phyloP scores from a whole-genome alignment of 805 yeast species.

The Ogataea pini region DNA sequence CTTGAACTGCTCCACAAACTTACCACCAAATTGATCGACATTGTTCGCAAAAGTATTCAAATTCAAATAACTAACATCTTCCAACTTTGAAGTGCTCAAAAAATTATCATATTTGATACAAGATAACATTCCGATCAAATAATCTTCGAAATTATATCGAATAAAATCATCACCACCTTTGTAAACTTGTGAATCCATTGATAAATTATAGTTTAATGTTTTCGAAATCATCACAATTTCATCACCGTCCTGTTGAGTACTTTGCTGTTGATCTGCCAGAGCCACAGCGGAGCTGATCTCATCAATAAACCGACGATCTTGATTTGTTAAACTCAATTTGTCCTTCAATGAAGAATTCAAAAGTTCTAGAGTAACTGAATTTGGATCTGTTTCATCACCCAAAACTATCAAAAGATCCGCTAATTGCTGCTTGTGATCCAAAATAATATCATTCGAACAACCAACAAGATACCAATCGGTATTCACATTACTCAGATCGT shows the following conservation, averaged over 20 bases:
- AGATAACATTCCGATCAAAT: constrained; percentile 72
- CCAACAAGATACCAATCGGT: constrained; percentile 76
- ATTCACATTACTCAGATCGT: constrained; percentile 58
- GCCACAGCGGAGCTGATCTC: constrained; percentile 52
- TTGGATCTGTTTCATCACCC: constrained; percentile 41
- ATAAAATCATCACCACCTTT: constrained; percentile 86
- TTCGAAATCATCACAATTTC: constrained; percentile 36
- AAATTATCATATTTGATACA: constrained; percentile 70
- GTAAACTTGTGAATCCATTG: constrained; percentile 43
- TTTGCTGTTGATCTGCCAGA: constrained; percentile 8
- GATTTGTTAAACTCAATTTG: constrained; percentile 47
- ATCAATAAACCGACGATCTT: constrained; percentile 78
- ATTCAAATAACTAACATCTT: constrained; percentile 22
- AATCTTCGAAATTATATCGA: constrained; percentile 87
- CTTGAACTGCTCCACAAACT: constrained; percentile 56
- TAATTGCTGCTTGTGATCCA: constrained; percentile 59
- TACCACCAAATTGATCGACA: constrained; percentile 27
- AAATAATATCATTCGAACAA: constrained; percentile 78
- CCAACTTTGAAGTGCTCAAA: constrained; percentile 36
- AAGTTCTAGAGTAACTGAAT: constrained; percentile 43
- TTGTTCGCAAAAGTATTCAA: constrained; percentile 24
- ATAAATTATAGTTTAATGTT: constrained; percentile 36
- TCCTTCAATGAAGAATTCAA: constrained; percentile 44
- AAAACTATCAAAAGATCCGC: constrained; percentile 76
- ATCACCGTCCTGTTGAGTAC: constrained; percentile 13